Percentiles rank a stretch among this genome's conserved stretches.
phyloP scores from a whole-genome alignment of 768 basidiomycete genomes.

The Leccinum fibrillosum region DNA sequence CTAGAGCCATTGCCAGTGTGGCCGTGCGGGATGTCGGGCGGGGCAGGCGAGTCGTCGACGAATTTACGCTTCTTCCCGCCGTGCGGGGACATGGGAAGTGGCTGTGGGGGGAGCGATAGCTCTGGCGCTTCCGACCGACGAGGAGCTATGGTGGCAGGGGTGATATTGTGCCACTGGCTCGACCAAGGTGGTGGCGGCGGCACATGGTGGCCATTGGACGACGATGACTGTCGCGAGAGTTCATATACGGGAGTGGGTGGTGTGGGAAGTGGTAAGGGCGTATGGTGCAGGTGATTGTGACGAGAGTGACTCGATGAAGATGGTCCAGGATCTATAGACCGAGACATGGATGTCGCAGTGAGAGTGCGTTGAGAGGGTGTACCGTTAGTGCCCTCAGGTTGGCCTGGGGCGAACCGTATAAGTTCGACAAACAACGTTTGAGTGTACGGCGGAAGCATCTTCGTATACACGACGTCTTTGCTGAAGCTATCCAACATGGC shows the following conservation, averaged over 20 bases:
- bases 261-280: constrained; percentile 30
- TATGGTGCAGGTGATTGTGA: constrained; percentile 27
- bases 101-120: constrained; percentile 3
- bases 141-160: constrained; percentile 10
- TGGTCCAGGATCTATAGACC: constrained; percentile 27
- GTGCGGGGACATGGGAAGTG: constrained; percentile 27
- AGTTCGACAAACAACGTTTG: constrained; percentile 76
- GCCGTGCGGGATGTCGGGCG: constrained; percentile 14
- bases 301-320: constrained; percentile 31
- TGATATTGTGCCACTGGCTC: constrained; percentile 28
- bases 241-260: constrained; percentile 36
- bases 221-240: constrained; percentile 24
- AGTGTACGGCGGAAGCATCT: constrained; percentile 58
- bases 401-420: constrained; percentile 40
- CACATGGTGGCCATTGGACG: constrained; percentile 33
- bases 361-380: constrained; percentile 14
- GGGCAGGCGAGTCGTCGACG: constrained; percentile 31
- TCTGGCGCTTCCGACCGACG: constrained; percentile 28
- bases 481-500: constrained; percentile 74
- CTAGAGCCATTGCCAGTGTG: constrained; percentile 12
- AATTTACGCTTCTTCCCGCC: constrained; percentile 35
- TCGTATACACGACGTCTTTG: constrained; percentile 68
- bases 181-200: constrained; percentile 35
- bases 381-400: constrained; percentile 27
- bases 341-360: constrained; percentile 15